Evolutionary conservation across 495 filamentous ascomycete genomes (phyloP).

Genomic region (Penicillium lividum): DNA sequence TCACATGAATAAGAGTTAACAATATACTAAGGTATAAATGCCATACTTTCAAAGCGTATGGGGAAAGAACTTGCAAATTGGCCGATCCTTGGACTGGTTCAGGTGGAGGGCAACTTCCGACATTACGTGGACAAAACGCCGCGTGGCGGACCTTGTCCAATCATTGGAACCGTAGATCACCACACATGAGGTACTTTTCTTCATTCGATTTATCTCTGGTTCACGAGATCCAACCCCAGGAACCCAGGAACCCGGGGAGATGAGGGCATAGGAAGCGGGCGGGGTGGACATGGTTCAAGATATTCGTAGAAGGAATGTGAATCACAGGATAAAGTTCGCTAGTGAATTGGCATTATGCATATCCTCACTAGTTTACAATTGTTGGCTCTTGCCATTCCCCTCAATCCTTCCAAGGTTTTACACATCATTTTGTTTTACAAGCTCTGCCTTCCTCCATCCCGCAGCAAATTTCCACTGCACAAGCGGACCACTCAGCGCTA

Average conservation of each 20-base stretch:
- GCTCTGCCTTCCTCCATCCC: conserved; percentile 30
- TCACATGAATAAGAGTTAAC: neutral
- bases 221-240: neutral
- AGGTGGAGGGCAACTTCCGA: conserved; percentile 2
- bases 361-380: too few species aligned
- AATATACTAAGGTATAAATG: neutral
- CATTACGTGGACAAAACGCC: neutral
- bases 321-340: too few species aligned
- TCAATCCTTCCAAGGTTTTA: too few species aligned
- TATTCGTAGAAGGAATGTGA: too few species aligned
- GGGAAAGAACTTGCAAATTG: neutral
- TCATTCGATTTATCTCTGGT: neutral
- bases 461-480: conserved; percentile 44
- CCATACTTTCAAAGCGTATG: neutral
- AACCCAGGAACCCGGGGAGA: neutral
- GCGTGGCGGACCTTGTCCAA: neutral
- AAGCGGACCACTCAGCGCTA: conserved; percentile 37
- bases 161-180: neutral
- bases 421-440: neutral
- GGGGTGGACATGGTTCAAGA: neutral
- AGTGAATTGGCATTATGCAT: neutral
- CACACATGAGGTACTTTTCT: neutral
- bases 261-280: neutral
- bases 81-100: neutral
- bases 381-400: too few species aligned